These are phyloP conservation scores for Myxozyma sirexii DNA, from an alignment of 805 yeast genomes.

Conservation along the genomic window DNA sequence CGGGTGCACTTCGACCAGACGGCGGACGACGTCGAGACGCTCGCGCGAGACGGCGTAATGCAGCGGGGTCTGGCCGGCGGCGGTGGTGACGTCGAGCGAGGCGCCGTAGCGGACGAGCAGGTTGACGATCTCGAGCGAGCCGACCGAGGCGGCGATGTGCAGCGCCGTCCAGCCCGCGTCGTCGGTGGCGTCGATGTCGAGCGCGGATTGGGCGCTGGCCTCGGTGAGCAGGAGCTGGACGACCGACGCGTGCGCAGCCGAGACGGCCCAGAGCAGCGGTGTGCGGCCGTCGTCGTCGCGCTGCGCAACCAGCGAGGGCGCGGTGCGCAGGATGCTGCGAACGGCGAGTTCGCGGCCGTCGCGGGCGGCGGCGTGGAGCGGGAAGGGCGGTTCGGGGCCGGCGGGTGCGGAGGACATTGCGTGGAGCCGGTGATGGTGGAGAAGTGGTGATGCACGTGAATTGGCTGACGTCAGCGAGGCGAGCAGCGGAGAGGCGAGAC, in stretches of 20 bases:
- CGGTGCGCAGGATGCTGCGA: constrained; percentile 51
- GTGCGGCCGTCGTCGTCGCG: constrained; percentile 76
- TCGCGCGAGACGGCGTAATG: constrained; percentile 77
- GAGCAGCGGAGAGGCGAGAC: no score
- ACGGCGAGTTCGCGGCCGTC: constrained; percentile 60
- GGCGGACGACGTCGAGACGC: constrained; percentile 56
- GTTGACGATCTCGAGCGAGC: constrained; percentile 58
- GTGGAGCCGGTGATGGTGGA: not conserved
- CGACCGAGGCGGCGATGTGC: constrained; percentile 80
- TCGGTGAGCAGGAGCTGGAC: constrained; percentile 47
- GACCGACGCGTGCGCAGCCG: constrained; percentile 58
- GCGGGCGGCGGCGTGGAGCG: constrained; percentile 63
- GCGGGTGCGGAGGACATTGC: not conserved
- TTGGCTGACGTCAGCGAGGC: no score
- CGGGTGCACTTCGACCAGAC: constrained; percentile 54
- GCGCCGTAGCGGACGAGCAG: constrained; percentile 56
- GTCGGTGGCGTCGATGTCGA: constrained; percentile 64
- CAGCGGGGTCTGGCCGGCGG: constrained; percentile 71
- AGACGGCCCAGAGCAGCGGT: constrained; percentile 87
- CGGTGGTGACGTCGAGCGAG: constrained; percentile 62
- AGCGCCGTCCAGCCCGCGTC: constrained; percentile 82
- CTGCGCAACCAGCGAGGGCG: constrained; percentile 52
- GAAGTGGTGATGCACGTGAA: not conserved
- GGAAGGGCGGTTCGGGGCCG: constrained; percentile 14
- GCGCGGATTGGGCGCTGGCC: constrained; percentile 28